Conservation (phyloP, 75 land plant genomes). For the Cunninghamia lanceolata region DNA sequence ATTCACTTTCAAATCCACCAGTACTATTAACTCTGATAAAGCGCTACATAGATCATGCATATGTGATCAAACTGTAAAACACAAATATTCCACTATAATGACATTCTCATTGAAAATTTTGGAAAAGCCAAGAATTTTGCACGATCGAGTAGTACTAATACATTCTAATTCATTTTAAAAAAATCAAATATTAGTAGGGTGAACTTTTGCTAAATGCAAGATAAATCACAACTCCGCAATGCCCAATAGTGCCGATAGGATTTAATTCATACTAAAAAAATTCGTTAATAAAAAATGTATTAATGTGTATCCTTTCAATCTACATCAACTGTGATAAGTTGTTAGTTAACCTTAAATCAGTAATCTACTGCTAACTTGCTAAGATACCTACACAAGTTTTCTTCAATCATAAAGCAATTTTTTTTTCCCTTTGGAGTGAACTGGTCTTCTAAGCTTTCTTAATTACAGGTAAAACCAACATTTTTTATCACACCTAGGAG, state of each 20-base stretch:
- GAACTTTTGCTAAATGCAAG: background rate
- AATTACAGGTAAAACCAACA: background rate
- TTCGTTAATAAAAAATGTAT: too few species aligned
- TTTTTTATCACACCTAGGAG: background rate
- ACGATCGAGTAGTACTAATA: too few species aligned
- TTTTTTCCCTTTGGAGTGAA: background rate
- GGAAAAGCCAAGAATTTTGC: too few species aligned
- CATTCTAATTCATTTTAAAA: too few species aligned
- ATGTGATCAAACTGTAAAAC: too few species aligned
- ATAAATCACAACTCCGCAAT: background rate
- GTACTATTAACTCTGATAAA: background rate
- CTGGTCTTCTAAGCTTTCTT: background rate
- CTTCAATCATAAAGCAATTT: too few species aligned
- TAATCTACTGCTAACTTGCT: background rate
- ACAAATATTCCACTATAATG: too few species aligned
- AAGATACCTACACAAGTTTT: background rate
- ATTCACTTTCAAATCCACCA: background rate
- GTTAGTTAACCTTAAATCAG: too few species aligned
- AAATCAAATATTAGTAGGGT: too few species aligned
- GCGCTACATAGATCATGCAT: background rate
- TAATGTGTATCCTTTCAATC: too few species aligned
- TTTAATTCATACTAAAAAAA: background rate
- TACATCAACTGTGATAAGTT: too few species aligned
- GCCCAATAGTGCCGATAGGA: background rate
- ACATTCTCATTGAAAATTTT: too few species aligned